These are phyloP conservation scores for Collybiopsis luxurians DNA, from an alignment of 768 basidiomycete genomes.

Conservation along the genomic window DNA sequence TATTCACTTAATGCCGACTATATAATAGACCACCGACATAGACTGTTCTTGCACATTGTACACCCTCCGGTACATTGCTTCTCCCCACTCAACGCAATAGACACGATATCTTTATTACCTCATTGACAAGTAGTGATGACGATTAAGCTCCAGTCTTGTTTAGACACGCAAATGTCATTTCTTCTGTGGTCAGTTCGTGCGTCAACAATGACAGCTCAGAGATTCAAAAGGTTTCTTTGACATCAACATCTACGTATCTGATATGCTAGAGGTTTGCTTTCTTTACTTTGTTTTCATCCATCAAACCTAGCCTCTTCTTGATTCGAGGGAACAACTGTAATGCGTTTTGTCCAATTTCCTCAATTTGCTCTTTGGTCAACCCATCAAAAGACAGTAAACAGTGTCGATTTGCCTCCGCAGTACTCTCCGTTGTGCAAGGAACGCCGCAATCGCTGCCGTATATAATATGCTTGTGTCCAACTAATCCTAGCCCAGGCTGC, in stretches of 20 bases:
- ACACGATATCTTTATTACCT: slow-evolving; percentile 2
- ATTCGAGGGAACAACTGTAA: too few species aligned
- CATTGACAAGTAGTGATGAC: too few species aligned
- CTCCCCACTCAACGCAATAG: slow-evolving; percentile 8
- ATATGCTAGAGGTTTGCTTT: too few species aligned
- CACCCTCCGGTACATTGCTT: neutral
- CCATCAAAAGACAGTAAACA: too few species aligned
- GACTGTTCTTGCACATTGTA: neutral
- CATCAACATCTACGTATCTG: too few species aligned
- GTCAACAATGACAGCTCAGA: too few species aligned
- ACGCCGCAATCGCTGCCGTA: neutral
- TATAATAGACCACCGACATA: slow-evolving; percentile 3
- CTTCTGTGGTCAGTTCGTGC: too few species aligned
- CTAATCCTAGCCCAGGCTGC: neutral
- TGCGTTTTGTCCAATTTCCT: neutral
- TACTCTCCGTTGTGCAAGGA: neutral
- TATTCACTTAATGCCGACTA: neutral
- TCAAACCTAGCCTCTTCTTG: neutral
- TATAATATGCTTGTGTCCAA: too few species aligned
- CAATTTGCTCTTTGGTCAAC: too few species aligned
- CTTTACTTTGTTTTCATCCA: neutral
- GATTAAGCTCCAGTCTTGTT: too few species aligned
- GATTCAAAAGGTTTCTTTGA: too few species aligned
- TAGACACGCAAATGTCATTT: too few species aligned
- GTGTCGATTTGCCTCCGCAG: neutral